A percentile compares a stretch with the other conserved stretches of the same genome.
These are phyloP conservation scores for Hygrophorus russula DNA, from an alignment of 768 basidiomycete species.

Conservation along the genomic window DNA sequence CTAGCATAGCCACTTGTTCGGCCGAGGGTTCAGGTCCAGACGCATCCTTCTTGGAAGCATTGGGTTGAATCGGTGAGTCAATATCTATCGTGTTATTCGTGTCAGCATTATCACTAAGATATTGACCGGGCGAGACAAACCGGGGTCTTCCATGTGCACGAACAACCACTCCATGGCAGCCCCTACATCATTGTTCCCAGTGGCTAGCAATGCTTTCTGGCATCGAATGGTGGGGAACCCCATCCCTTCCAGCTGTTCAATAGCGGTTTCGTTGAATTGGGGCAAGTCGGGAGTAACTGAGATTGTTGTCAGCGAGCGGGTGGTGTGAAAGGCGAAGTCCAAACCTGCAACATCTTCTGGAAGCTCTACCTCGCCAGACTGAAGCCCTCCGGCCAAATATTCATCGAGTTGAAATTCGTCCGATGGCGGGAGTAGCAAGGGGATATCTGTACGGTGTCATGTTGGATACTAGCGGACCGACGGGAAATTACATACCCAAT, in stretches of 20 bases:
- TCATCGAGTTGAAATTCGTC: slow-evolving; percentile 49
- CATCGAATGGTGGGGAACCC: slow-evolving; percentile 83
- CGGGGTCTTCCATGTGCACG: slow-evolving; percentile 88
- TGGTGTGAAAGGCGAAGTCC: slow-evolving; percentile 3
- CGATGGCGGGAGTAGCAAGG: slow-evolving; percentile 54
- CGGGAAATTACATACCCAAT: slow-evolving; percentile 44
- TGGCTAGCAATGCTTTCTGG: slow-evolving; percentile 85
- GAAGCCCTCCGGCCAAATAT: slow-evolving; percentile 62
- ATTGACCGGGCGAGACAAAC: slow-evolving; percentile 24
- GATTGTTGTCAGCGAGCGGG: neutral
- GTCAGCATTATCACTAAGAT: neutral
- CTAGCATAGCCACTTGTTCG: slow-evolving; percentile 63
- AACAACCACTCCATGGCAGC: slow-evolving; percentile 96
- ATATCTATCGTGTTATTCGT: slow-evolving; percentile 46
- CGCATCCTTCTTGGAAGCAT: slow-evolving; percentile 13
- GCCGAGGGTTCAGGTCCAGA: slow-evolving; percentile 43
- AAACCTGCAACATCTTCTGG: slow-evolving; percentile 37
- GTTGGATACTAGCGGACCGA: too few relatives aligned
- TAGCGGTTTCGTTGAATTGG: slow-evolving; percentile 61
- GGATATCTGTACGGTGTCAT: slow-evolving; percentile 52
- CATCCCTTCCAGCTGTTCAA: slow-evolving; percentile 77
- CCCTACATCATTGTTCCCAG: slow-evolving; percentile 65
- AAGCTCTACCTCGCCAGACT: slow-evolving; percentile 57
- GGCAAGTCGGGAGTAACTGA: slow-evolving; percentile 30
- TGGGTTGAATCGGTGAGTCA: slow-evolving; percentile 55